A percentile compares a stretch with the other conserved stretches of the same genome.
Conservation (phyloP, 73 alveolate genomes). For the Paramecium tetraurelia region DNA sequence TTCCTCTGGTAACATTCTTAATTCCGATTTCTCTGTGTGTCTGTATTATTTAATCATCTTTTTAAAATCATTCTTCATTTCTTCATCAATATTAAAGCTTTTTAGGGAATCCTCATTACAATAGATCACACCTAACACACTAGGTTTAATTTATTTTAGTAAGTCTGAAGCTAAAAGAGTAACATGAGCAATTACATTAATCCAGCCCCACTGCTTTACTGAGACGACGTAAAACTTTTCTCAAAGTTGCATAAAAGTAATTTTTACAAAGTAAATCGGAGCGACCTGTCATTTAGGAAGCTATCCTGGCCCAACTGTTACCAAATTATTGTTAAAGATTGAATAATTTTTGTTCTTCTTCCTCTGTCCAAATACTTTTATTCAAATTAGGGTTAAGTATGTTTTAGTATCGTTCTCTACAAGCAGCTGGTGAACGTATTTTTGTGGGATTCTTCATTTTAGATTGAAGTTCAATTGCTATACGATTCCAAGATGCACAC, state of each 20-base stretch:
- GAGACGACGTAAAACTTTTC: conserved; percentile 59
- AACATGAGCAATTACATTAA: neutral
- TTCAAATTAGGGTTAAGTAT: conserved; percentile 73
- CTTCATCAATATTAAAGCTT: neutral
- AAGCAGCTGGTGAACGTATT: conserved; percentile 41
- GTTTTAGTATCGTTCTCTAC: conserved; percentile 80
- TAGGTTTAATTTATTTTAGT: conserved; percentile 9
- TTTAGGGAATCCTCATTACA: neutral
- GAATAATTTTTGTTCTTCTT: conserved; percentile 74
- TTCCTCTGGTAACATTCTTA: neutral
- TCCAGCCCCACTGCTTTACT: conserved; percentile 37
- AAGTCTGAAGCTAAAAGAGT: neutral
- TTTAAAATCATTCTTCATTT: neutral
- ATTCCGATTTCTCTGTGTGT: neutral
- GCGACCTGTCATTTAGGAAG: conserved; percentile 74
- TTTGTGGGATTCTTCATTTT: neutral
- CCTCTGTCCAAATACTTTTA: conserved; percentile 76
- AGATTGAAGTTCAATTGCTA: neutral
- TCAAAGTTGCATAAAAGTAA: conserved; percentile 77
- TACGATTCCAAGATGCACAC: conserved; percentile 30
- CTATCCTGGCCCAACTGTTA: conserved; percentile 76
- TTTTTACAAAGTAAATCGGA: conserved; percentile 77
- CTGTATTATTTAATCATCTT: neutral
- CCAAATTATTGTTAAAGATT: conserved; percentile 71
- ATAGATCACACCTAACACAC: conserved; percentile 2